phyloP scores from a whole-genome alignment of 2,329 filamentous ascomycete species.

The Orbilia javanica region DNA sequence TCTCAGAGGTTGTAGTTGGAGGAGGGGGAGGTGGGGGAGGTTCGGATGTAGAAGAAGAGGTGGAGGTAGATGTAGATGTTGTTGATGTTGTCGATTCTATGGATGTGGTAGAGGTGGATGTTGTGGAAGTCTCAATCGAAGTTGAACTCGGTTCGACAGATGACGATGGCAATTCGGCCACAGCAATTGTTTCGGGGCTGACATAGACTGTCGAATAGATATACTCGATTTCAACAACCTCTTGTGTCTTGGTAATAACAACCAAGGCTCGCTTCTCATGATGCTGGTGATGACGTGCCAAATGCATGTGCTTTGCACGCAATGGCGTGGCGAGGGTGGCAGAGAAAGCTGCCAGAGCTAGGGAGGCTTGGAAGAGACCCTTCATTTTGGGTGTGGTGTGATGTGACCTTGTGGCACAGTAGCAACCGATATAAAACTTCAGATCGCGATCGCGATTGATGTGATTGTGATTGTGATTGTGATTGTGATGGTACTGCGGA shows the following conservation, averaged over 20 bases:
- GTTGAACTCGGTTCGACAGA: constrained; percentile 7
- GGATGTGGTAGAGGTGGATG: constrained; percentile 6
- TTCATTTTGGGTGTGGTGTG: constrained; percentile 37
- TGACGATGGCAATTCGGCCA: not conserved
- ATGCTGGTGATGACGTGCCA: constrained; percentile 44
- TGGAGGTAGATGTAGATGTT: constrained; percentile 7
- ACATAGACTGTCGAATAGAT: constrained; percentile 50
- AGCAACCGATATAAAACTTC: too few species aligned
- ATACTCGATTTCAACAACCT: constrained; percentile 52
- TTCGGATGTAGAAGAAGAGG: constrained; percentile 5
- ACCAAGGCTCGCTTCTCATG: constrained; percentile 48
- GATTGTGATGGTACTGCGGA: not conserved
- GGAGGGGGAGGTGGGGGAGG: constrained; percentile 36
- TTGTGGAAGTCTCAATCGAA: constrained; percentile 25
- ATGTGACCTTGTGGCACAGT: not conserved
- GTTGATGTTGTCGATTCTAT: too few species aligned
- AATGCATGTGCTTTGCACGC: constrained; percentile 22
- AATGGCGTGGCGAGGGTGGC: constrained; percentile 27
- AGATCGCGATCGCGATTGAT: too few species aligned
- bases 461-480: constrained; percentile 4
- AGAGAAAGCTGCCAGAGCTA: constrained; percentile 43
- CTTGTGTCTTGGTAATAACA: constrained; percentile 51
- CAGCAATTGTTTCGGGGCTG: constrained; percentile 17
- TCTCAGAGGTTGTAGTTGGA: constrained; percentile 36
- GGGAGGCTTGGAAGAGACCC: constrained; percentile 41